Conservation (phyloP, 179 eudicot species). For the Spergularia azorica region DNA sequence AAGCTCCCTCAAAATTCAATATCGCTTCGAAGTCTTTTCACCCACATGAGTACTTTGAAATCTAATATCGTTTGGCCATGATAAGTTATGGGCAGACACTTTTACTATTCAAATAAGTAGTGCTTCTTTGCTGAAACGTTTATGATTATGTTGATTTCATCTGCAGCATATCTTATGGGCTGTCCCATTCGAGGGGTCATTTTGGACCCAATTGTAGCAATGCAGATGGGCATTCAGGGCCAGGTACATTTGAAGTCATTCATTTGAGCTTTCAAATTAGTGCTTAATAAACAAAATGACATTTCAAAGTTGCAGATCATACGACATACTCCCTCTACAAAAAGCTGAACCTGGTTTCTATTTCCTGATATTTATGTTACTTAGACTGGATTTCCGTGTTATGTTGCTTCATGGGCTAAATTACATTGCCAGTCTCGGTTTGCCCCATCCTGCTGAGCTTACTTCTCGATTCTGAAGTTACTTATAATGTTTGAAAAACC, state of each 20-base stretch:
- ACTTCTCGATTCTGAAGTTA: not conserved
- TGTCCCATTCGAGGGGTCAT: slow-evolving; percentile 97
- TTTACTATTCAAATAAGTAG: not conserved
- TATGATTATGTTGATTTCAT: slow-evolving; percentile 19
- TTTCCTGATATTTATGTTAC: not conserved
- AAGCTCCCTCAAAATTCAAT: not conserved
- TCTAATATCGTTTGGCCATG: not conserved
- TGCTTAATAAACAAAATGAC: not conserved
- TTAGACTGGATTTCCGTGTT: not conserved
- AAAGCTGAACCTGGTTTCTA: too few species aligned
- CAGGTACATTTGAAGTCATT: slow-evolving; percentile 47
- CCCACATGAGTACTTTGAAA: not conserved
- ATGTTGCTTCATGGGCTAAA: not conserved
- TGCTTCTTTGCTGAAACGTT: slow-evolving; percentile 9
- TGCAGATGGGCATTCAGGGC: slow-evolving; percentile 99
- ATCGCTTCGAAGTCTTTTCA: not conserved
- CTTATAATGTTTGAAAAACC: not conserved
- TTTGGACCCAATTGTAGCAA: slow-evolving; percentile 86
- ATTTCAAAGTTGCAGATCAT: not conserved
- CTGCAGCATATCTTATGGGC: slow-evolving; percentile 95
- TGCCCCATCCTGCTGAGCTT: not conserved
- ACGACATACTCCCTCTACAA: too few species aligned
- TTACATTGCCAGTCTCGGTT: not conserved
- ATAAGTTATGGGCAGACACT: not conserved
- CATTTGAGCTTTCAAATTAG: too few species aligned